Evolutionary conservation across 73 alveolate genomes (phyloP).

Genomic region (Paramecium bursaria): DNA sequence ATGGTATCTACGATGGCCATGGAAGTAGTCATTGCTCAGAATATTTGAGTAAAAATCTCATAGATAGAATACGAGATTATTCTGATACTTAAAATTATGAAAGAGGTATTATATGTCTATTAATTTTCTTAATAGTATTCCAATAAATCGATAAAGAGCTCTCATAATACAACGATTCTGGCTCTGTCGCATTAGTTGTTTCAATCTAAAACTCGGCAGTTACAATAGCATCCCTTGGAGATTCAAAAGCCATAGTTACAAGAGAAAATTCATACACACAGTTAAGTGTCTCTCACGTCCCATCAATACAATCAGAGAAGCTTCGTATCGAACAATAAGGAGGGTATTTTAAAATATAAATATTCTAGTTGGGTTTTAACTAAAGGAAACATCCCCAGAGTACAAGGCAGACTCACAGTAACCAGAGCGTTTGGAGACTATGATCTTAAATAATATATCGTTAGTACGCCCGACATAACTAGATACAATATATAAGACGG

Average conservation of each 20-base stretch:
- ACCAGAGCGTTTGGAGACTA: slow-evolving; percentile 45
- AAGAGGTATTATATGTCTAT: not conserved
- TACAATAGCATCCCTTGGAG: slow-evolving; percentile 47
- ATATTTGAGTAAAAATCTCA: slow-evolving; percentile 5
- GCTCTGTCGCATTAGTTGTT: slow-evolving; percentile 36
- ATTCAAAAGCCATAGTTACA: slow-evolving; percentile 20
- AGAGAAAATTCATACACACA: not conserved
- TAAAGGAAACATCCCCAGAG: slow-evolving; percentile 16
- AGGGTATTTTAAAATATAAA: slow-evolving; percentile 25
- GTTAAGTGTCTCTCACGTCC: not conserved
- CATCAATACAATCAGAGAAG: slow-evolving; percentile 8
- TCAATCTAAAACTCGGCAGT: slow-evolving; percentile 48
- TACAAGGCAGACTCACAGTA: slow-evolving; percentile 8
- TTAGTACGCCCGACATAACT: slow-evolving; percentile 25
- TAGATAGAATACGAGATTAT: not conserved
- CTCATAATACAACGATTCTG: slow-evolving; percentile 14
- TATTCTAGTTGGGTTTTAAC: not conserved
- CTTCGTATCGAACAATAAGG: slow-evolving; percentile 23
- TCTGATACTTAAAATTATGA: slow-evolving; percentile 2
- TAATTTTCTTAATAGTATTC: slow-evolving; percentile 18
- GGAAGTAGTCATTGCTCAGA: slow-evolving; percentile 21
- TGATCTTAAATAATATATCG: slow-evolving; percentile 23
- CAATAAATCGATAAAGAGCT: slow-evolving; percentile 2
- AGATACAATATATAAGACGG: slow-evolving; percentile 15
- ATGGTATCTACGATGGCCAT: slow-evolving; percentile 59